Evolutionary conservation across 352 stramenopile genomes (phyloP), one percentile per base, ranked within the genome.

Genomic region (Thraustochytrium striatum): DNA sequence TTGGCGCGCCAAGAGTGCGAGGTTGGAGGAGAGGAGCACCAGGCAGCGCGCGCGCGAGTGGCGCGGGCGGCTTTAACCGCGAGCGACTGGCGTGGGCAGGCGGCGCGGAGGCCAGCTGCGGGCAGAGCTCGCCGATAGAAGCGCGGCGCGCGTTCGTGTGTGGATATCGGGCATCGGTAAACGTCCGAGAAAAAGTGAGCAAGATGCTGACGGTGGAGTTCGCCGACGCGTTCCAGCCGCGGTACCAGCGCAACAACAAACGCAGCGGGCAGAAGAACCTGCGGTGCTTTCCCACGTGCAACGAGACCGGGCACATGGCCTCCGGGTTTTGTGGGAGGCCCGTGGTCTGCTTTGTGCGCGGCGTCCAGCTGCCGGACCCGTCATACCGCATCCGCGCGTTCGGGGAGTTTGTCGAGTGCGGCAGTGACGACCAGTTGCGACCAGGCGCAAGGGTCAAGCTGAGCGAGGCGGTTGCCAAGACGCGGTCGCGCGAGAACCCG

Each of bases 201-300:
- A n/a, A n/a, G n/a, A n/a, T n/a, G n/a, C n/a, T n/a, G n/a, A n/a
- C n/a, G n/a, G n/a, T n/a, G n/a, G n/a, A n/a, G n/a, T n/a, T n/a
- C n/a, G n/a, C n/a, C n/a, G 65, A 75, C 11, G 21, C 2, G 33
- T 94, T 94, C 69, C 86, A 89, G 72, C 75, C 85, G 13, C 83
- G 88, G 1, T 94, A 94, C 70, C 58, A 80, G 38, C 55, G 70
- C 5, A 80, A 80, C 38, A 80, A 80, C 70, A 80, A 80, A 30
- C 38, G 47, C 19, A 47, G 55, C 5, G 70, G 70, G 16, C 70
- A 72, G 28, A 80, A 80, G 38, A 80, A 80, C 58, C 38, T 80
- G 33, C 28, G 70, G 33, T 80, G 70, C 50, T 80, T 65, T 3
- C 70, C 70, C 1, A 57, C 33, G 21, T 80, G 70, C 36, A 58